phyloP scores from a whole-genome alignment of 2,329 filamentous ascomycete genomes.

The Aureobasidium namibiae region DNA sequence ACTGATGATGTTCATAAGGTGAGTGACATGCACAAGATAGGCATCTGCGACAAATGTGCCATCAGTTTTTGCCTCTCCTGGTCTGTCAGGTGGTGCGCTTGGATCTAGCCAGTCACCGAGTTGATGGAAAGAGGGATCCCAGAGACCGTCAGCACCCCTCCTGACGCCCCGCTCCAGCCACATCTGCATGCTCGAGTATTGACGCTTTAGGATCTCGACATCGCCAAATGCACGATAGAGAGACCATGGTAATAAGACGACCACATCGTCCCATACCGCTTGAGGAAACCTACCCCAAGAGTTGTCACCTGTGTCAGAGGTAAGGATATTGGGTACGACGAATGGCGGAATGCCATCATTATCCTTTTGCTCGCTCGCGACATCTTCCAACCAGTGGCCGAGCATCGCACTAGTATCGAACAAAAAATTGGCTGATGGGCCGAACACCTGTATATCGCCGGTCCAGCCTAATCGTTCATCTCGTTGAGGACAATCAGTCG shows the following conservation, averaged over 20 bases:
- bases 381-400: conserved; percentile 42
- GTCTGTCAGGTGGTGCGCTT: conserved; percentile 27
- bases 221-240: conserved; percentile 30
- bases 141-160: conserved; percentile 27
- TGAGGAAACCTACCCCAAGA: conserved; percentile 17
- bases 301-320: conserved; percentile 10
- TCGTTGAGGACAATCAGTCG: conserved; percentile 51
- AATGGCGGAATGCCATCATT: conserved; percentile 19
- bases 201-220: conserved; percentile 25
- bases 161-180: conserved; percentile 30
- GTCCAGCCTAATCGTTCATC: conserved; percentile 50
- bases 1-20: conserved; percentile 24
- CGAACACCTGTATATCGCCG: conserved; percentile 44
- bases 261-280: conserved; percentile 34
- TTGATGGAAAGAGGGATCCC: conserved; percentile 29
- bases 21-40: conserved; percentile 30
- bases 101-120: conserved; percentile 37
- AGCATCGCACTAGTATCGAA: conserved; percentile 47
- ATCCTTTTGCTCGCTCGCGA: conserved; percentile 30
- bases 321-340: conserved; percentile 18
- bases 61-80: conserved; percentile 28
- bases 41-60: conserved; percentile 31
- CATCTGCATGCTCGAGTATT: conserved; percentile 29
- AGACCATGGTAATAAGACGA: conserved; percentile 29
- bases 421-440: conserved; percentile 44